Conservation (phyloP, 352 stramenopile genomes). For the Phytophthora lateralis region DNA sequence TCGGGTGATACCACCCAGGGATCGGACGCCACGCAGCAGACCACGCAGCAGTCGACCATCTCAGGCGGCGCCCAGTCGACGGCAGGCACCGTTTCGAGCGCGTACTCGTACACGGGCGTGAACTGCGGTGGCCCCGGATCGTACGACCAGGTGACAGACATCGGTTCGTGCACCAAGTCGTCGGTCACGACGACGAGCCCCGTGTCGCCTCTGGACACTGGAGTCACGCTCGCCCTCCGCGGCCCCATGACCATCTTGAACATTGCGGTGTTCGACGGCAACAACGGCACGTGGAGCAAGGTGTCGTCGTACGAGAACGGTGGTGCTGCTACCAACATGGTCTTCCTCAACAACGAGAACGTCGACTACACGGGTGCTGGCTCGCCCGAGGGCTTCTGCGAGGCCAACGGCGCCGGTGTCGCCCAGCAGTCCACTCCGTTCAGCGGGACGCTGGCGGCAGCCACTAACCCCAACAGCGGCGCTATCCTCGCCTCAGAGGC, state of each 20-base stretch:
- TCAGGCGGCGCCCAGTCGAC: slow-evolving; percentile 33
- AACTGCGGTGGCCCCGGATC: slow-evolving; percentile 57
- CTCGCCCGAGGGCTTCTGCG: slow-evolving; percentile 67
- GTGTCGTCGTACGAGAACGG: slow-evolving; percentile 72
- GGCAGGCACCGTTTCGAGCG: slow-evolving; percentile 41
- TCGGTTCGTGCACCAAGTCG: slow-evolving; percentile 56
- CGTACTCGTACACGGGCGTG: slow-evolving; percentile 62
- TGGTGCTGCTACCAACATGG: slow-evolving; percentile 62
- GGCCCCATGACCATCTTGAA: slow-evolving; percentile 71
- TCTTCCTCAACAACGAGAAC: slow-evolving; percentile 89
- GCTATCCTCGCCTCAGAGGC: slow-evolving; percentile 62
- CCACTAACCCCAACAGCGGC: slow-evolving; percentile 44
- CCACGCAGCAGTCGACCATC: slow-evolving; percentile 26
- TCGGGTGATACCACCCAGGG: slow-evolving; percentile 14
- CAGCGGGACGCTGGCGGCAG: slow-evolving; percentile 51
- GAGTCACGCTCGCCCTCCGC: slow-evolving; percentile 70
- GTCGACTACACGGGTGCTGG: slow-evolving; percentile 63
- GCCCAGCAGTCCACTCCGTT: slow-evolving; percentile 52
- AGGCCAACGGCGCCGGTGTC: slow-evolving; percentile 51
- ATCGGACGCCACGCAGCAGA: slow-evolving; percentile 14
- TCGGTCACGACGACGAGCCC: slow-evolving; percentile 44
- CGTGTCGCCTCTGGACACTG: slow-evolving; percentile 67
- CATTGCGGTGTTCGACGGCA: slow-evolving; percentile 75
- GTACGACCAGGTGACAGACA: slow-evolving; percentile 79
- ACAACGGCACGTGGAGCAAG: slow-evolving; percentile 49